These are phyloP conservation scores for Skeletonema menzelii DNA, from an alignment of 108 stramenopile genomes.

Conservation along the genomic window DNA sequence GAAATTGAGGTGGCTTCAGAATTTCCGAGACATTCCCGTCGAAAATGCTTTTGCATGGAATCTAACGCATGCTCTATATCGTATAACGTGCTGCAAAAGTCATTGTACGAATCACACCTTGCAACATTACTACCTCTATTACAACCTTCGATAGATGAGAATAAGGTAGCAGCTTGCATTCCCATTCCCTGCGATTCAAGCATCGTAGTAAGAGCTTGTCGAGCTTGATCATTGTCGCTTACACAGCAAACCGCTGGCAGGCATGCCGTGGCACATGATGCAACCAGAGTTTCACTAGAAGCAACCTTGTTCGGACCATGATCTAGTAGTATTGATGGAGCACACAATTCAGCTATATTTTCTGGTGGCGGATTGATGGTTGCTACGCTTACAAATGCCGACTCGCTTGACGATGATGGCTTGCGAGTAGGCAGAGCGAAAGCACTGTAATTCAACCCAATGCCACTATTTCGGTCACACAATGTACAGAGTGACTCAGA, in stretches of 20 bases:
- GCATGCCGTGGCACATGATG: conserved; percentile 14
- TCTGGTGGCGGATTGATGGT: conserved; percentile 22
- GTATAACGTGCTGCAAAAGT: conserved; percentile 17
- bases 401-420: conserved; percentile 7
- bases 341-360: conserved; percentile 20
- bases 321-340: conserved; percentile 20
- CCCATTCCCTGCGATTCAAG: conserved; percentile 24
- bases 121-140: conserved; percentile 8
- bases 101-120: conserved; percentile 16
- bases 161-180: not conserved
- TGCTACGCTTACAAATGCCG: not conserved
- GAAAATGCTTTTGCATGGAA: conserved; percentile 5
- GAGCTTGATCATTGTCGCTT: conserved; percentile 13
- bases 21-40: not conserved
- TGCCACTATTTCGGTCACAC: not conserved
- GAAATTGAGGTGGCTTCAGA: not conserved
- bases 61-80: conserved; percentile 7
- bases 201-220: not conserved
- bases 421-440: conserved; percentile 17
- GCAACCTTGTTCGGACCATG: not conserved
- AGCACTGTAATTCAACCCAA: not conserved
- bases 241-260: conserved; percentile 29
- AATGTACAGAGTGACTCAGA: conserved; percentile 9
- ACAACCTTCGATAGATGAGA: conserved; percentile 12
- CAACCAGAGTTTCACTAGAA: conserved; percentile 4